Percentiles rank a stretch among this genome's conserved stretches.
phyloP scores from a whole-genome alignment of 352 stramenopile genomes.

The Lagenidium giganteum region DNA sequence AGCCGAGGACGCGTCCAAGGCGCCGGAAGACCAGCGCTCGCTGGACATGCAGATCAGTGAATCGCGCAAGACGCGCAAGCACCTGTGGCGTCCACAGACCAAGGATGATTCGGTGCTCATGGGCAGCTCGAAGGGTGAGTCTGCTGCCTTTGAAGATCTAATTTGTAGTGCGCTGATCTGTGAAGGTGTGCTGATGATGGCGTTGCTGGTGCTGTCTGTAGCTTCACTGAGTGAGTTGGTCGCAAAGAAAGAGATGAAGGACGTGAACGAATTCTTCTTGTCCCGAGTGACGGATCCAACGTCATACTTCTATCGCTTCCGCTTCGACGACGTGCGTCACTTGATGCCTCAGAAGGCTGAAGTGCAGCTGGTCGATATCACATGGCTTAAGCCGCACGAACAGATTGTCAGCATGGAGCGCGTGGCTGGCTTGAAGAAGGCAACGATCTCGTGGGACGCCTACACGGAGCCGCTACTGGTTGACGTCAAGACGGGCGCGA shows the following conservation, averaged over 20 bases:
- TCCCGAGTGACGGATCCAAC: constrained; percentile 78
- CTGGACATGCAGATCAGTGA: constrained; percentile 59
- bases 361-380: constrained; percentile 76
- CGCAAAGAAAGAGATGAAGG: constrained; percentile 13
- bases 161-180: too few relatives aligned
- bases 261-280: constrained; percentile 72
- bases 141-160: too few relatives aligned
- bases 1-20: constrained; percentile 39
- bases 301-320: constrained; percentile 86
- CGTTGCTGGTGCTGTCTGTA: constrained; percentile 3
- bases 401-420: constrained; percentile 78
- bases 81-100: constrained; percentile 68
- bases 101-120: constrained; percentile 74
- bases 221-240: neutral
- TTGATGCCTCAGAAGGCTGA: constrained; percentile 67
- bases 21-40: constrained; percentile 28
- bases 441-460: constrained; percentile 74
- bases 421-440: constrained; percentile 71
- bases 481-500: constrained; percentile 70
- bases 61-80: constrained; percentile 59
- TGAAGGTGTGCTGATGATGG: too few relatives aligned
- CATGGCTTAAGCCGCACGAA: constrained; percentile 84
- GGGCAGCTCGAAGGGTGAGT: constrained; percentile 4
- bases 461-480: constrained; percentile 80
- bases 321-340: constrained; percentile 58